Percentiles rank a stretch among this genome's conserved stretches.
phyloP scores from a whole-genome alignment of 2,329 filamentous ascomycete species.

The Curvularia sp. region DNA sequence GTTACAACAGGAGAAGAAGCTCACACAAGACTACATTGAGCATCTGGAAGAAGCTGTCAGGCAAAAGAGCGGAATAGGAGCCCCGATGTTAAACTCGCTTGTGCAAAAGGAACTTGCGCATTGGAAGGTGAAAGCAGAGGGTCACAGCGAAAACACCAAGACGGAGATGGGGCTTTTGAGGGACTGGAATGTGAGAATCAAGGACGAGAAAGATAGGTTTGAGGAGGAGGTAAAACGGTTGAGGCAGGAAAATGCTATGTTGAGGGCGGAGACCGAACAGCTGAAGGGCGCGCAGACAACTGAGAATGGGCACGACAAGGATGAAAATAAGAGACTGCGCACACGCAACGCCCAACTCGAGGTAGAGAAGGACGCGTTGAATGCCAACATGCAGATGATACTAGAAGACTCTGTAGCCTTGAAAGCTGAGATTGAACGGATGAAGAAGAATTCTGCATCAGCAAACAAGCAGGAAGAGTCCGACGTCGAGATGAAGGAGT shows the following conservation, averaged over 20 bases:
- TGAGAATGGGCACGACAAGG: not conserved
- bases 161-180: slow-evolving; percentile 8
- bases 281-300: not conserved
- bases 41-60: slow-evolving; percentile 9
- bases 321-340: slow-evolving; percentile 1
- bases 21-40: slow-evolving; percentile 7
- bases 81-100: not conserved
- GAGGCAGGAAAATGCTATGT: not conserved
- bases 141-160: not conserved
- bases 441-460: not conserved
- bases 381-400: not conserved
- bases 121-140: slow-evolving; percentile 5
- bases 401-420: not conserved
- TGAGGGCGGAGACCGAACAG: not conserved
- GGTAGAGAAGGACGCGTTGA: not conserved
- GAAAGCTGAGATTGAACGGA: not conserved
- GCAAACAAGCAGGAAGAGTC: not conserved
- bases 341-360: slow-evolving; percentile 2
- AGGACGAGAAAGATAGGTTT: slow-evolving; percentile 1
- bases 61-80: not conserved
- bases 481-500: not conserved
- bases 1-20: slow-evolving; percentile 2
- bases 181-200: slow-evolving; percentile 3
- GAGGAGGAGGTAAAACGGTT: not conserved
- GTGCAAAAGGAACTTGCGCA: slow-evolving; percentile 1